A percentile compares a stretch with the other conserved stretches of the same genome.
Conservation (phyloP, 345 rosid genomes). For the Hibiscus syriacus region DNA sequence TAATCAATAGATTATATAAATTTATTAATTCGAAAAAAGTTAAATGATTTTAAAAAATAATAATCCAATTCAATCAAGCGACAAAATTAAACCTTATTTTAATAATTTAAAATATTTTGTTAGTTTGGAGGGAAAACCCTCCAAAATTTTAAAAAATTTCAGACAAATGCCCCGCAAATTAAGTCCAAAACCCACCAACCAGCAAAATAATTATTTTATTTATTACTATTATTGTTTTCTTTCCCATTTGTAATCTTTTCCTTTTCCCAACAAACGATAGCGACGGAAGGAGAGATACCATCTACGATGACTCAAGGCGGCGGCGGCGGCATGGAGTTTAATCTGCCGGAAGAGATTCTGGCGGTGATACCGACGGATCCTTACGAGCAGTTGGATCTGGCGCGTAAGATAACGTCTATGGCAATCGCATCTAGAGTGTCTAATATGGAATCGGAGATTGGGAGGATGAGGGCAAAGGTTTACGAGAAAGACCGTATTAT, state of each 20-base stretch:
- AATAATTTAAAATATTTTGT: not conserved
- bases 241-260: not conserved
- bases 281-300: constrained; percentile 1
- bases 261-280: not conserved
- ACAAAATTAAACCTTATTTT: not conserved
- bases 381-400: constrained; percentile 91
- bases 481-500: constrained; percentile 59
- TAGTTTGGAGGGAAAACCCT: not conserved
- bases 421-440: constrained; percentile 96
- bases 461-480: constrained; percentile 41
- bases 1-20: no score
- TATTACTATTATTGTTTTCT: not conserved
- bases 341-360: constrained; percentile 64
- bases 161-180: not conserved
- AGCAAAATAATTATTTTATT: not conserved
- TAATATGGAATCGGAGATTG: constrained; percentile 61
- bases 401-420: constrained; percentile 93
- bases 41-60: no score
- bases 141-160: not conserved
- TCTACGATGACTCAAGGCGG: constrained; percentile 29
- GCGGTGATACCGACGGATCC: constrained; percentile 89
- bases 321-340: constrained; percentile 37
- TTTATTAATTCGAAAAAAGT: no score
- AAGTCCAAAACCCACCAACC: not conserved
- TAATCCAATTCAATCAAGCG: no score